A percentile compares a stretch with the other conserved stretches of the same genome.
Conservation (phyloP, 139 green algal species). For the Chlamydomonas incerta region DNA sequence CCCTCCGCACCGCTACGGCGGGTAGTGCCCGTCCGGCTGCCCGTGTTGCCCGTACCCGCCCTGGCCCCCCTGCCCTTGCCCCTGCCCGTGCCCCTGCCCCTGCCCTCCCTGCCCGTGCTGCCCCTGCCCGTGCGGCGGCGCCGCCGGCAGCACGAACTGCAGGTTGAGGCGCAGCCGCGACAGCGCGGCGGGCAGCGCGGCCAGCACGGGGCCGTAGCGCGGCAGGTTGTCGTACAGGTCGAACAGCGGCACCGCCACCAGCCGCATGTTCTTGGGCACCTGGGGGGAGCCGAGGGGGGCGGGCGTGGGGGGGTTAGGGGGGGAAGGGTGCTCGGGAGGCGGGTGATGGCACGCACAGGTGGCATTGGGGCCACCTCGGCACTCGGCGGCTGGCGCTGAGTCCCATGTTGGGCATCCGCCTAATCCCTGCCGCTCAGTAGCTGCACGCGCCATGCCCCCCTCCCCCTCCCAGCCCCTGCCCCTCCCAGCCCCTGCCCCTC, state of each 20-base stretch:
- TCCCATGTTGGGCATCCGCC: no score
- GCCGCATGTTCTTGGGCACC: conserved; percentile 93
- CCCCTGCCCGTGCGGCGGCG: conserved; percentile 8
- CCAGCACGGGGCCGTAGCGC: conserved; percentile 87
- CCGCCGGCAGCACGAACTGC: conserved; percentile 24
- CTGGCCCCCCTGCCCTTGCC: not conserved
- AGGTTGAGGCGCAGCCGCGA: conserved; percentile 78
- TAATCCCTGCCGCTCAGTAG: no score
- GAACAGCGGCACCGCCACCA: conserved; percentile 96
- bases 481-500: no score
- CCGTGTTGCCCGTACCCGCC: conserved; percentile 31
- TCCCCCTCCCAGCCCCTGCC: no score
- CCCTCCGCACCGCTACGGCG: not conserved
- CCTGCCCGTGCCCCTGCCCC: not conserved
- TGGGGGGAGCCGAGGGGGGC: conserved; percentile 43
- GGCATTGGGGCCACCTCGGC: no score
- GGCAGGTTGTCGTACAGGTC: conserved; percentile 95
- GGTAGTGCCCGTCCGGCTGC: conserved; percentile 23
- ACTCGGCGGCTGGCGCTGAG: no score
- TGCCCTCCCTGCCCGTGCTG: conserved; percentile 4
- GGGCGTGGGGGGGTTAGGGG: no score
- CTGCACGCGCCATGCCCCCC: no score
- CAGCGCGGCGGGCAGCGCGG: conserved; percentile 85
- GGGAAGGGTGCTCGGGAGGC: no score
- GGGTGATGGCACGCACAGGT: no score